Evolutionary conservation across 1,284 basidiomycete genomes (phyloP).

Genomic region (Trametes sp.): DNA sequence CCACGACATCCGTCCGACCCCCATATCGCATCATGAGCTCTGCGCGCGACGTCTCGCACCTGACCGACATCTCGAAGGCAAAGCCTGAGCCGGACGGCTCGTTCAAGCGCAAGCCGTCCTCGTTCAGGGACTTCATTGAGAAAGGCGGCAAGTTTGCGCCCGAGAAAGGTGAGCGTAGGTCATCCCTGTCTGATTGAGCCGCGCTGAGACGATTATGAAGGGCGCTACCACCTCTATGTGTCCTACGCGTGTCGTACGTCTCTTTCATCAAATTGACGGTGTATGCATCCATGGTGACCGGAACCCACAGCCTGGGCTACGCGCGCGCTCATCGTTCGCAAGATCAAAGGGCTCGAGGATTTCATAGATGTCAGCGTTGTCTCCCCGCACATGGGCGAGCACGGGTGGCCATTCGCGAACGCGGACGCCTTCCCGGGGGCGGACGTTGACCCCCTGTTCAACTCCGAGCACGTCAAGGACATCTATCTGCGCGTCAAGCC

Average conservation of each 20-base stretch:
- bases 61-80: conserved; percentile 70
- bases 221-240: conserved; percentile 90
- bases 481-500: conserved; percentile 85
- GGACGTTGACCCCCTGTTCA: conserved; percentile 77
- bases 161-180: conserved; percentile 71
- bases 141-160: conserved; percentile 81
- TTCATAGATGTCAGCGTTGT: conserved; percentile 87
- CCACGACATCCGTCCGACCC: not conserved
- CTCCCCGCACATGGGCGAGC: conserved; percentile 86
- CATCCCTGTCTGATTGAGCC: not conserved
- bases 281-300: no score
- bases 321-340: conserved; percentile 86
- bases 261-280: no score
- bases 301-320: conserved; percentile 98
- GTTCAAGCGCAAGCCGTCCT: conserved; percentile 79
- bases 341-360: conserved; percentile 92
- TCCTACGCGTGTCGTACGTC: conserved; percentile 79
- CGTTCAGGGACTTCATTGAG: conserved; percentile 80
- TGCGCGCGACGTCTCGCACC: conserved; percentile 25
- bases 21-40: conserved; percentile 18
- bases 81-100: conserved; percentile 64
- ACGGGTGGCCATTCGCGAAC: conserved; percentile 90
- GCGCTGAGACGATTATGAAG: conserved; percentile 38
- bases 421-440: conserved; percentile 77
- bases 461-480: conserved; percentile 80